Evolutionary conservation across 1,284 basidiomycete species (phyloP), one percentile per base, ranked within the genome.

Genomic region (Violaceomyces palustris): DNA sequence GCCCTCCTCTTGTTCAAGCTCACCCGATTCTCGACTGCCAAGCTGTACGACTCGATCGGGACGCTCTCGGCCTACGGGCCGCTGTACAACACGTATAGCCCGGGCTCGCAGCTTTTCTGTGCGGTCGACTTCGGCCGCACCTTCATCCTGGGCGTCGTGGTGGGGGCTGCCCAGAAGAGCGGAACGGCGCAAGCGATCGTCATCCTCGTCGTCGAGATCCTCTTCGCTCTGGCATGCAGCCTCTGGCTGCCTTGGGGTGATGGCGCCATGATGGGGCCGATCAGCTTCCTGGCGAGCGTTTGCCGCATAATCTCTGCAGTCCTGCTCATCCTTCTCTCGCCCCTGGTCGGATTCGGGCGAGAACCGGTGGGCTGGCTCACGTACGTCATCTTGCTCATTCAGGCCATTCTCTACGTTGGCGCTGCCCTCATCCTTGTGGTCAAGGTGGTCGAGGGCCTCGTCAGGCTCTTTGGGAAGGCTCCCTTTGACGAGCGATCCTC

Each of bases 31-130:
- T 82, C 86, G 8, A 89, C 87, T 6, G 85, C 84, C 69, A 93
- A 94, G 72, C 80, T 97, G 3, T 97, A 94, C 73, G 90, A 93
- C 59, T 90, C 93, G 72, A 90, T 89, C 9, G 81, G 86, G 56
- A 93, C 90, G 0, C 78, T 97, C 10, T 81, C 94, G n/a, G 81
- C 85, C 1, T 79, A 91, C 10, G 93, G 93, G 6, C 88, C 91
- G n/a, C 78, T 96, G 40, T 98, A 98, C 76, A 94, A 93, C 75
- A 86, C 88, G 61, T 97, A 92, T 74, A 82, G 88, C 18, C 88
- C 89, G 51, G 87, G 87, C 24, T 90, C 87, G 23, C 88, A 94
- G 73, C 79, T 91, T 48, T 98, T 92, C 75, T 84, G 86, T 4
- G 81, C 80, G 37, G 78, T 93, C 34, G 80, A 89, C 36, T 85